Conservation (phyloP, 108 stramenopile species). For the Discostella stelligeroides region DNA sequence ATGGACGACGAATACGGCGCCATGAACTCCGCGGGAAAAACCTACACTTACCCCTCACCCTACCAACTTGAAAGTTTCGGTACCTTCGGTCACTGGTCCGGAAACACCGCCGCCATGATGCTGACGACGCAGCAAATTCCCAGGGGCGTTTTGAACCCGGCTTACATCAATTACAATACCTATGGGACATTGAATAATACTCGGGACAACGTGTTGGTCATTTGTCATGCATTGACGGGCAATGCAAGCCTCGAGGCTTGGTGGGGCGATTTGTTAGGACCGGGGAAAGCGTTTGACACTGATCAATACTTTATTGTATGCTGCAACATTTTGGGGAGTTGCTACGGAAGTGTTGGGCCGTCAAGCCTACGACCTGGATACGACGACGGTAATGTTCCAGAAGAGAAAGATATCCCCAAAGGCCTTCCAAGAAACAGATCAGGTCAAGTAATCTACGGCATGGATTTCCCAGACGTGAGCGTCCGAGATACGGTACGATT, state of each 20-base stretch:
- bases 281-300: constrained; percentile 90
- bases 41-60: constrained; percentile 56
- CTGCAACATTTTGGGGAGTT: constrained; percentile 89
- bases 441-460: constrained; percentile 63
- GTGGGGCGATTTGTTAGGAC: constrained; percentile 93
- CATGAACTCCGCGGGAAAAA: constrained; percentile 80
- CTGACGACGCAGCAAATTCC: constrained; percentile 24
- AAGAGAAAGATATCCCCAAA: not conserved
- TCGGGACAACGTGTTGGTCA: constrained; percentile 88
- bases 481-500: constrained; percentile 88
- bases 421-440: constrained; percentile 33
- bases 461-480: constrained; percentile 86
- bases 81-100: constrained; percentile 35
- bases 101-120: not conserved
- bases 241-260: constrained; percentile 91
- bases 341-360: constrained; percentile 87
- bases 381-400: constrained; percentile 25
- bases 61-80: constrained; percentile 69
- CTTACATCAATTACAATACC: constrained; percentile 89
- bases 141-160: constrained; percentile 66
- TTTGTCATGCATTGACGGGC: constrained; percentile 96
- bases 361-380: constrained; percentile 59
- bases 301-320: constrained; percentile 90
- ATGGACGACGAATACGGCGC: constrained; percentile 92
- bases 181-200: constrained; percentile 84